These are phyloP conservation scores for Venustampulla echinocandica DNA, from an alignment of 495 filamentous ascomycete genomes.

Conservation along the genomic window DNA sequence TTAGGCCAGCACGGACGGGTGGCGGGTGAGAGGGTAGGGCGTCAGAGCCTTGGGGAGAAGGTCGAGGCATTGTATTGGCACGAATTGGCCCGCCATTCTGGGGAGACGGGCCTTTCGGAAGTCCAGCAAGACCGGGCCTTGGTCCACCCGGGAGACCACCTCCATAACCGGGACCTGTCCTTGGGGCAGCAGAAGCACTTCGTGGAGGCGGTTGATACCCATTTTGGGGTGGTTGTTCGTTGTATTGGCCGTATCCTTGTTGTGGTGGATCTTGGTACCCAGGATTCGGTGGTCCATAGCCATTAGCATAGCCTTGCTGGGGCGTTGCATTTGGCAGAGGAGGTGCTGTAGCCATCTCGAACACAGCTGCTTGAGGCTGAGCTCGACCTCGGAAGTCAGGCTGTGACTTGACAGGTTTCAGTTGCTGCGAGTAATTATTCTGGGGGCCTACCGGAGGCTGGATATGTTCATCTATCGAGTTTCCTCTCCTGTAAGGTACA, in stretches of 20 bases:
- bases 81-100: constrained; percentile 18
- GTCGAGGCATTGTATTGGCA: constrained; percentile 26
- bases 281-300: constrained; percentile 25
- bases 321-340: constrained; percentile 32
- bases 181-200: constrained; percentile 20
- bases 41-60: constrained; percentile 26
- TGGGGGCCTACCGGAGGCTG: constrained; percentile 33
- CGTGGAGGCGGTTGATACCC: constrained; percentile 24
- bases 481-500: constrained; percentile 5
- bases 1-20: constrained; percentile 71
- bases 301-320: constrained; percentile 28
- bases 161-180: constrained; percentile 4
- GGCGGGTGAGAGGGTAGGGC: constrained; percentile 64
- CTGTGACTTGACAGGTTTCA: constrained; percentile 55
- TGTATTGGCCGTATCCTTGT: constrained; percentile 9
- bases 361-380: constrained; percentile 52
- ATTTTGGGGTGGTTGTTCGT: constrained; percentile 8
- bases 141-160: constrained; percentile 22
- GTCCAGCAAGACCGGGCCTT: constrained; percentile 22
- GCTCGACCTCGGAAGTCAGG: constrained; percentile 47
- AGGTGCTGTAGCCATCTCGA: constrained; percentile 57
- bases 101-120: constrained; percentile 19
- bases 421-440: constrained; percentile 28
- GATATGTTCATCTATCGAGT: constrained; percentile 44
- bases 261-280: constrained; percentile 27